These are phyloP conservation scores for Lachancea meyersii DNA, from an alignment of 805 yeast genomes.

Conservation along the genomic window DNA sequence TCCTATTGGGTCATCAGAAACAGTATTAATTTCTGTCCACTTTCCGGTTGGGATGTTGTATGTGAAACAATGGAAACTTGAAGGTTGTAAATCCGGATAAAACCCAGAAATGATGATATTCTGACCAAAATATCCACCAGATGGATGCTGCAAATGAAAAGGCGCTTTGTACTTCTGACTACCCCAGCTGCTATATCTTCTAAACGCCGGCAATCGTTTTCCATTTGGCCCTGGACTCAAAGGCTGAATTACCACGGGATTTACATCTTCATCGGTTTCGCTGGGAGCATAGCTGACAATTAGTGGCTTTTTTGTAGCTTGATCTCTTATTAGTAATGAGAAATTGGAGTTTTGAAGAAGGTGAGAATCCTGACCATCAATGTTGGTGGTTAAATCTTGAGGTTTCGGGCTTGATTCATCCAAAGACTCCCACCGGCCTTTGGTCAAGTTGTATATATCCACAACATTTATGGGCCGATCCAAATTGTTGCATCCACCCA, in stretches of 20 bases:
- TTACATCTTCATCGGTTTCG: slow-evolving; percentile 8
- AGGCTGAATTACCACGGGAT: slow-evolving; percentile 34
- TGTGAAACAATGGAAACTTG: slow-evolving; percentile 26
- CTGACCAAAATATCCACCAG: slow-evolving; percentile 61
- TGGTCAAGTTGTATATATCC: slow-evolving; percentile 29
- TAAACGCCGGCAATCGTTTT: slow-evolving; percentile 25
- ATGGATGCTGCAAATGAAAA: slow-evolving; percentile 44
- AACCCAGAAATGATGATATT: slow-evolving; percentile 59
- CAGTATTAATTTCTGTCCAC: slow-evolving; percentile 59
- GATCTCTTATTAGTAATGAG: slow-evolving; percentile 25
- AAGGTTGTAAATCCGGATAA: slow-evolving; percentile 36
- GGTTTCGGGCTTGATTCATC: slow-evolving; percentile 10
- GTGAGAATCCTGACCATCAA: slow-evolving; percentile 17
- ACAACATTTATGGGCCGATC: slow-evolving; percentile 28
- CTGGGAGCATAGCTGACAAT: slow-evolving; percentile 22
- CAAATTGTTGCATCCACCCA: slow-evolving; percentile 32
- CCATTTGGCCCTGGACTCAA: slow-evolving; percentile 31
- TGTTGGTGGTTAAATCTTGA: slow-evolving; percentile 16
- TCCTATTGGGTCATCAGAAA: slow-evolving; percentile 45
- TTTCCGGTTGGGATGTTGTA: slow-evolving; percentile 34
- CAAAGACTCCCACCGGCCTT: slow-evolving; percentile 28
- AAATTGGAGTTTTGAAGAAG: slow-evolving; percentile 20
- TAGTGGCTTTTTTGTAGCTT: slow-evolving; percentile 27
- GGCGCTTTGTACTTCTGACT: slow-evolving; percentile 22
- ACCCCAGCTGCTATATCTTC: slow-evolving; percentile 13